Conservation (phyloP, 805 yeast species). For the Tetrapisispora iriomotensis region DNA sequence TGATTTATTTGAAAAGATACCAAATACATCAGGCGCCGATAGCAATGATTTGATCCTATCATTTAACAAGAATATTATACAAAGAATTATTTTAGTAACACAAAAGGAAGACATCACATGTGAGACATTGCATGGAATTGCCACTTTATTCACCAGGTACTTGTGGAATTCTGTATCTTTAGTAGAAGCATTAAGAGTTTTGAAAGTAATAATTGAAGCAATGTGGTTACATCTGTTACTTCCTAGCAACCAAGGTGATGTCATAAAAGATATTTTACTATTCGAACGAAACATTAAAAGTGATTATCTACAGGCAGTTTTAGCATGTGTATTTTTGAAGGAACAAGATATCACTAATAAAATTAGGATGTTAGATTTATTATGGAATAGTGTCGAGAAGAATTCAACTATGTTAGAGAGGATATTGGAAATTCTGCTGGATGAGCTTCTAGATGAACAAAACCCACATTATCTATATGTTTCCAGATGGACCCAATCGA, state of each 20-base stretch:
- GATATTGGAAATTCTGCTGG: constrained; percentile 61
- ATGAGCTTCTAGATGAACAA: constrained; percentile 41
- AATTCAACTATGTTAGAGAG: constrained; percentile 33
- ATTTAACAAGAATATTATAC: constrained; percentile 29
- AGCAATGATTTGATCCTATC: constrained; percentile 17
- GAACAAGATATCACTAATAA: constrained; percentile 32
- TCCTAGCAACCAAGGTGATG: constrained; percentile 54
- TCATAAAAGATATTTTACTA: constrained; percentile 54
- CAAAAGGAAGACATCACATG: constrained; percentile 6
- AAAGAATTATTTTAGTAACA: constrained; percentile 15
- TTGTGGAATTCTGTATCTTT: constrained; percentile 21
- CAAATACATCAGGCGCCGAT: constrained; percentile 22
- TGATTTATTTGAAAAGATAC: constrained; percentile 37
- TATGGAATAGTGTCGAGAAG: constrained; percentile 66
- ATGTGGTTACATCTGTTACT: constrained; percentile 49
- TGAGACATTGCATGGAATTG: constrained; percentile 21
- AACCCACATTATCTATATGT: constrained; percentile 36
- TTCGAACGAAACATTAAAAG: constrained; percentile 45
- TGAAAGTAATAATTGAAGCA: constrained; percentile 28
- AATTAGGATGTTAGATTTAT: constrained; percentile 45
- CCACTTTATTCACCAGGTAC: constrained; percentile 24
- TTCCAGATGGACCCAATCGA: constrained; percentile 40
- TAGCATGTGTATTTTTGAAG: constrained; percentile 45
- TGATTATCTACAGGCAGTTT: constrained; percentile 61
- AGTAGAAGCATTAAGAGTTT: constrained; percentile 15